These are phyloP conservation scores for Sporopachydermia lactativora DNA, from an alignment of 805 yeast genomes.

Conservation along the genomic window DNA sequence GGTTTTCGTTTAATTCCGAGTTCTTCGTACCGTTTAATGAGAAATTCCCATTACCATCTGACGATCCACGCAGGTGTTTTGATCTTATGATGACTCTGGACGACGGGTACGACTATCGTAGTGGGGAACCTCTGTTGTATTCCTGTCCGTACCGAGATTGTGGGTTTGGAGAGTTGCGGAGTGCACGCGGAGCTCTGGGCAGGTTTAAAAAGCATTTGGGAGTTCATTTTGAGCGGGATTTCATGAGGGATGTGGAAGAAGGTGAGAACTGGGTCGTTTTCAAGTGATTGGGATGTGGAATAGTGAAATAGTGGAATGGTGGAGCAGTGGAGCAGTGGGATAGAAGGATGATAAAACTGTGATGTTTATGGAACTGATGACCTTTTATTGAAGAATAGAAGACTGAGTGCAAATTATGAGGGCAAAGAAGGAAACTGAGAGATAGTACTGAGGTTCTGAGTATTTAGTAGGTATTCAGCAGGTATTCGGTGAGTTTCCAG, in stretches of 20 bases:
- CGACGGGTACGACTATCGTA: slow-evolving; percentile 11
- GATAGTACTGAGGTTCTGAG: too few relatives aligned
- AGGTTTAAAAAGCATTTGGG: slow-evolving; percentile 22
- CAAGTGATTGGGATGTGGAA: neutral
- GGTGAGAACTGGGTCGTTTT: too few relatives aligned
- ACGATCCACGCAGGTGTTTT: slow-evolving; percentile 14
- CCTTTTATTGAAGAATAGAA: too few relatives aligned
- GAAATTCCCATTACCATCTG: slow-evolving; percentile 25
- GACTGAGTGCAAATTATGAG: too few relatives aligned
- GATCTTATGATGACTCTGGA: slow-evolving; percentile 27
- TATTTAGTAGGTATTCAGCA: too few relatives aligned
- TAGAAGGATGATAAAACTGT: too few relatives aligned
- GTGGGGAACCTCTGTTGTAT: slow-evolving; percentile 11
- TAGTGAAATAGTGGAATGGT: neutral
- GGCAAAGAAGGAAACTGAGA: too few relatives aligned
- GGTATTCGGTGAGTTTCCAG: too few relatives aligned
- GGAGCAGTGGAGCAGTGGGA: too few relatives aligned
- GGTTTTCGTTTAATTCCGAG: slow-evolving; percentile 50
- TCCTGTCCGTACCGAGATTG: slow-evolving; percentile 20
- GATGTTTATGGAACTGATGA: too few relatives aligned
- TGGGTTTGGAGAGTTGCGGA: slow-evolving; percentile 27
- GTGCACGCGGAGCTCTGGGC: slow-evolving; percentile 27
- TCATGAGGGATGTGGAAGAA: neutral
- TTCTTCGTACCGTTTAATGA: slow-evolving; percentile 47
- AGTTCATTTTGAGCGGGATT: slow-evolving; percentile 5